Conservation (phyloP, 2,329 filamentous ascomycete species). For the Calycina marina region DNA sequence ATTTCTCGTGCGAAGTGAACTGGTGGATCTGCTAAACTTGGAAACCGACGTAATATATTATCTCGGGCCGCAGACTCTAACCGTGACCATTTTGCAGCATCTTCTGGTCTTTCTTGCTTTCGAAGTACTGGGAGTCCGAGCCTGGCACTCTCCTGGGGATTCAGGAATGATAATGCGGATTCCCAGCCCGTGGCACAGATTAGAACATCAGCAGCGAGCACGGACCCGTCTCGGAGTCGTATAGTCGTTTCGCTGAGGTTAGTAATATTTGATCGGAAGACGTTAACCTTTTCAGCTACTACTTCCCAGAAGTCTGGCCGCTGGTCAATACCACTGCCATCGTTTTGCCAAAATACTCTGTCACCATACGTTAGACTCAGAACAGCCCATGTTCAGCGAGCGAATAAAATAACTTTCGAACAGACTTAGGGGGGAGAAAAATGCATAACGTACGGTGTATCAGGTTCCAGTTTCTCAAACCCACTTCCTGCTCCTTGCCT, state of each 20-base stretch:
- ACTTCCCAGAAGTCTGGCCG: too few species aligned
- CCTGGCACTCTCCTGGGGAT: neutral
- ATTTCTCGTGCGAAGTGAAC: conserved; percentile 10
- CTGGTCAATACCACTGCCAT: too few species aligned
- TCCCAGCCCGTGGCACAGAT: neutral
- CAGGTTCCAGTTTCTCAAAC: too few species aligned
- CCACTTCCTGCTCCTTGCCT: too few species aligned
- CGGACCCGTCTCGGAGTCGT: neutral
- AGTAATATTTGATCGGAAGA: neutral
- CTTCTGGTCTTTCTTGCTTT: neutral
- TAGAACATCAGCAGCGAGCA: too few species aligned
- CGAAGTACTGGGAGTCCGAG: neutral
- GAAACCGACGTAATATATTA: conserved; percentile 13
- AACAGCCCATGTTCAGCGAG: too few species aligned
- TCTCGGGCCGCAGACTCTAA: conserved; percentile 9
- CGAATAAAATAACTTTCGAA: too few species aligned
- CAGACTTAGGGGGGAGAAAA: too few species aligned
- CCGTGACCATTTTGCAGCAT: neutral
- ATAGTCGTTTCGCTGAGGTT: neutral
- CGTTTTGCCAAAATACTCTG: too few species aligned
- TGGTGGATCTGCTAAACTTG: conserved; percentile 16
- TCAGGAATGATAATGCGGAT: neutral
- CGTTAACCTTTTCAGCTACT: too few species aligned
- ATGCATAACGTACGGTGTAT: too few species aligned
- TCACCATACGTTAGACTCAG: too few species aligned